phyloP scores from a whole-genome alignment of 257 asterid species.

The Lithospermum erythrorhizon region DNA sequence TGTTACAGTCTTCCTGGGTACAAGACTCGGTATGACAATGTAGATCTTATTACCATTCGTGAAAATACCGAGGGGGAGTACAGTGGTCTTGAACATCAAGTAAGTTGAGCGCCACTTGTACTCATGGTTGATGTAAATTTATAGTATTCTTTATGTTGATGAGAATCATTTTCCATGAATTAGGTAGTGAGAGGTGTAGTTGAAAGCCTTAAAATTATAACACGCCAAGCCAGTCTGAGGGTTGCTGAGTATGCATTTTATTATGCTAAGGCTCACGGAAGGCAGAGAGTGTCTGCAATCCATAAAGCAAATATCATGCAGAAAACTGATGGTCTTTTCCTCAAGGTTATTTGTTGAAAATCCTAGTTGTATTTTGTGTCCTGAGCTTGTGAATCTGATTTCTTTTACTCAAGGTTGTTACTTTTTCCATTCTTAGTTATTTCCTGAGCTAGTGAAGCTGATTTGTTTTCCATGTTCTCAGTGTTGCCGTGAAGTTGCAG shows the following conservation, averaged over 20 bases:
- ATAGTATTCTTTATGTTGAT: constrained; percentile 1
- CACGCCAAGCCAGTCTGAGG: constrained; percentile 90
- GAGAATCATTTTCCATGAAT: constrained; percentile 11
- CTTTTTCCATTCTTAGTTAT: neutral
- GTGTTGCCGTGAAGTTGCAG: constrained; percentile 97
- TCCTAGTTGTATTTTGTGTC: neutral
- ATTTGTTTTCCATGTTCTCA: constrained; percentile 27
- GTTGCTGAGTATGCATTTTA: constrained; percentile 95
- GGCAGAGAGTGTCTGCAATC: constrained; percentile 89
- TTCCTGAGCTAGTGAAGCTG: constrained; percentile 14
- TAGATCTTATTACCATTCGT: constrained; percentile 71
- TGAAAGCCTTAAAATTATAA: constrained; percentile 89
- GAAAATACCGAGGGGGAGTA: constrained; percentile 52
- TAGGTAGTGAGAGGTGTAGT: constrained; percentile 98
- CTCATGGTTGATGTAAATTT: neutral
- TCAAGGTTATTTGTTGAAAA: constrained; percentile 38
- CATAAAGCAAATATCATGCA: constrained; percentile 99
- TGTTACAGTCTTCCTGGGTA: constrained; percentile 93
- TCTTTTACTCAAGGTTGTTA: neutral
- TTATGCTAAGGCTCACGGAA: constrained; percentile 87
- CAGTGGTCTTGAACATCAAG: constrained; percentile 52
- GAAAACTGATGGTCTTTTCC: constrained; percentile 97
- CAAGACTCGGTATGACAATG: constrained; percentile 86
- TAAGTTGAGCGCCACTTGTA: neutral
- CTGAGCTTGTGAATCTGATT: neutral